Evolutionary conservation across 2,329 filamentous ascomycete species (phyloP), one percentile per base, ranked within the genome.

Genomic region (Neobulgaria alba): DNA sequence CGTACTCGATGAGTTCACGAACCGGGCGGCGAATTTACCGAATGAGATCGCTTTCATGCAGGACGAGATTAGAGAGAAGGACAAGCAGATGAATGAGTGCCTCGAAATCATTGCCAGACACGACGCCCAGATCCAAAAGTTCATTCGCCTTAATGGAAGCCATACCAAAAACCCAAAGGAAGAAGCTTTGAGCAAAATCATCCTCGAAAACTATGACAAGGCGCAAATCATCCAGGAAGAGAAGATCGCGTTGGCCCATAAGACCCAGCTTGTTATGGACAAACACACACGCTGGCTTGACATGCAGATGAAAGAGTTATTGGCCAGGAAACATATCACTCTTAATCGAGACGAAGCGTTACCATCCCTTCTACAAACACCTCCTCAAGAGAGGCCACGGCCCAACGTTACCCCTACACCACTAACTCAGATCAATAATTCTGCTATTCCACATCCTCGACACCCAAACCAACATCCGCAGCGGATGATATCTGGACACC

Each of bases 31-130:
- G 54, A 92, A 92, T 56, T 71, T 90, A 19, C 85, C 85, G 47
- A 82, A 85, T 48, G 85, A 92, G 63, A 79, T 92, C 45, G 79
- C 81, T 15, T 88, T 89, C 65, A 72, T 90, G 47, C 82, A 89
- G 56, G 85, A 89, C 58, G 85, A 92, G 63, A 85, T 90, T 48
- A 71, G 79, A 57, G 81, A 85, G 59, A 90, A 89, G 61, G 85
- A 93, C 59, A 72, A 75, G 36, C 71, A 78, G 49, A 82, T 85
- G 51, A 69, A 76, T 56, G 79, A 85, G 35, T 80, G 81, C 58
- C 68, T 80, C 43, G 72, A 76, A 46, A 72, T 75, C 49, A 85
- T 89, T 56, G 74, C 78, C 30, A 78, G 82, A 43, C 79, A 81
- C 50, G 85, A 93, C 57, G 72, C 64, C 39, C 79, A 79, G 56